Conservation (phyloP, 345 rosid species). For the Litchi chinensis region DNA sequence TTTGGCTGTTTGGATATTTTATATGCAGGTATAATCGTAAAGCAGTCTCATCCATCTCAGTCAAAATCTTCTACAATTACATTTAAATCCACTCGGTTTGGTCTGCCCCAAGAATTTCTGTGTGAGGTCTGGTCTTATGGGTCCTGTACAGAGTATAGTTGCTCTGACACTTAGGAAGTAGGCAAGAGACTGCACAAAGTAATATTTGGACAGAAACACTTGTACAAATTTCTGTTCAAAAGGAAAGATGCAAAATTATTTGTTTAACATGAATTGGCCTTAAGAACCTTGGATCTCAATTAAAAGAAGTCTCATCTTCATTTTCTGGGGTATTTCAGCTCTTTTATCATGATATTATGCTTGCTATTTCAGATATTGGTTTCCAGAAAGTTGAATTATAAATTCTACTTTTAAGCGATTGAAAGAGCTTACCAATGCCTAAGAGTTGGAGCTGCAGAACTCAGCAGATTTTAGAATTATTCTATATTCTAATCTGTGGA, state of each 20-base stretch:
- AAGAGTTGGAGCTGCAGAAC: neutral
- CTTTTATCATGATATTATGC: neutral
- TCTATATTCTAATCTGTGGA: no score
- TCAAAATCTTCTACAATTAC: neutral
- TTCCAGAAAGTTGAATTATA: neutral
- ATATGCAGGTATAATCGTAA: slow-evolving; percentile 38
- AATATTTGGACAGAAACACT: slow-evolving; percentile 2
- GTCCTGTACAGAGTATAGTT: slow-evolving; percentile 8
- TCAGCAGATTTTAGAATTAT: neutral
- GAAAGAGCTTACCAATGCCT: neutral
- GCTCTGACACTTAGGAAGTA: slow-evolving; percentile 12
- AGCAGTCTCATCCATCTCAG: neutral
- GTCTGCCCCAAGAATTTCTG: neutral
- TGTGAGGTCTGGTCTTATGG: slow-evolving; percentile 3
- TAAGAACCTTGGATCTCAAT: neutral
- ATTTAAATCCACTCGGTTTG: neutral
- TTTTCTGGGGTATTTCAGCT: neutral
- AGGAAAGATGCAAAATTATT: neutral
- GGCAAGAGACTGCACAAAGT: neutral
- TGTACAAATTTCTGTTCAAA: slow-evolving; percentile 2
- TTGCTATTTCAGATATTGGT: neutral
- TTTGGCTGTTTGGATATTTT: neutral
- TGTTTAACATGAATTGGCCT: slow-evolving; percentile 4
- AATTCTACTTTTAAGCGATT: neutral
- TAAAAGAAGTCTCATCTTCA: neutral